Evolutionary conservation across 163 green algal genomes (phyloP).

Genomic region (Trebouxiophyceae sp.): DNA sequence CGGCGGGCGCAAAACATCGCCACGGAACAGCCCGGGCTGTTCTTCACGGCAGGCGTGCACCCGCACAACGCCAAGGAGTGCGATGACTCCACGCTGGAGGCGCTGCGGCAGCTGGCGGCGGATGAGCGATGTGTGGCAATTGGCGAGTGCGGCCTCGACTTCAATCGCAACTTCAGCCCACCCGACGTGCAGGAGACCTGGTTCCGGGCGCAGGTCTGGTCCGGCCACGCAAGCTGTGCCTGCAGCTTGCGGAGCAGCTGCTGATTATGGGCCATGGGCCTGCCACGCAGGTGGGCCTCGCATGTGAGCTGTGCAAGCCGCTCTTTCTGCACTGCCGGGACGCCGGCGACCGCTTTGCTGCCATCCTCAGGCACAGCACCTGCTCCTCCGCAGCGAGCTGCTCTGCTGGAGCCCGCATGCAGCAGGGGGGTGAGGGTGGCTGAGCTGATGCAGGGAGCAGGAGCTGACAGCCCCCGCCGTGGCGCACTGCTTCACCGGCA

Average conservation of each 20-base stretch:
- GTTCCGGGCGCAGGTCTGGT: conserved; percentile 48
- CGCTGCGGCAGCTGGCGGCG: conserved; percentile 35
- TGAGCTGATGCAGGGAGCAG: conserved; percentile 27
- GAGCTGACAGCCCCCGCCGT: conserved; percentile 38
- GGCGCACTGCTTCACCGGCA: conserved; percentile 76
- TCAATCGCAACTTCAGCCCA: conserved; percentile 72
- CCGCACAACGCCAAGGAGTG: conserved; percentile 63
- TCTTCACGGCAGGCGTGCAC: conserved; percentile 69
- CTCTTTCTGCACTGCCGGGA: conserved; percentile 78
- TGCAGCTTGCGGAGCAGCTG: not conserved
- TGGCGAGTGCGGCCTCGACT: conserved; percentile 71
- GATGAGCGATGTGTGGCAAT: conserved; percentile 42
- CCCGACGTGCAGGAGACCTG: conserved; percentile 55
- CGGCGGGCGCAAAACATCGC: not conserved
- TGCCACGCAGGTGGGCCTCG: conserved; percentile 35
- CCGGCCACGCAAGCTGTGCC: not conserved
- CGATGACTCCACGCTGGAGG: conserved; percentile 25
- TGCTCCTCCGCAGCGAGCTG: not conserved
- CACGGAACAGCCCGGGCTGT: conserved; percentile 19
- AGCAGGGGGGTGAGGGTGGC: no score
- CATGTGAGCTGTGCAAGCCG: conserved; percentile 50
- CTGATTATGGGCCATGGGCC: not conserved
- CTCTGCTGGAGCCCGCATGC: no score
- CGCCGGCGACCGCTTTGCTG: conserved; percentile 33
- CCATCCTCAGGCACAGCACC: conserved; percentile 51